Conservation (phyloP, 495 filamentous ascomycete genomes). For the Astrocystis sublimbata region DNA sequence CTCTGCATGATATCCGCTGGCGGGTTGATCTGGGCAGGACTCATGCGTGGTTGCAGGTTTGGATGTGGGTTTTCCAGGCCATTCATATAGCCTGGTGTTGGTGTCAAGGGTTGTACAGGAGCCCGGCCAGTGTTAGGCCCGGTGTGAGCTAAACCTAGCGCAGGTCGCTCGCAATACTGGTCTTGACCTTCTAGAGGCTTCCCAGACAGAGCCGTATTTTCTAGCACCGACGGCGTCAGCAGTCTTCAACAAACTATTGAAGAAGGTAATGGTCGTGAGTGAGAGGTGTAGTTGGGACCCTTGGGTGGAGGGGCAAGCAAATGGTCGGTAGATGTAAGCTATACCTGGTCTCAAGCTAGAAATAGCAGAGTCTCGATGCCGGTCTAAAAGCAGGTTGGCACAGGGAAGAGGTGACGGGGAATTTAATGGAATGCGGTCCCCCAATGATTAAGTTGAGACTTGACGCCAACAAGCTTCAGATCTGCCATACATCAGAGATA, state of each 20-base stretch:
- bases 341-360: too few relatives aligned
- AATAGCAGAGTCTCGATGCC: background rate
- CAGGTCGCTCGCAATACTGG: slow-evolving; percentile 17
- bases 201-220: slow-evolving; percentile 23
- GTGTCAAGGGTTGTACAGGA: slow-evolving; percentile 24
- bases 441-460: slow-evolving; percentile 25
- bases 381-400: slow-evolving; percentile 18
- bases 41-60: slow-evolving; percentile 28
- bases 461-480: slow-evolving; percentile 34
- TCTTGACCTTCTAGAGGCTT: slow-evolving; percentile 20
- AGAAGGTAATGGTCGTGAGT: background rate
- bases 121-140: slow-evolving; percentile 11
- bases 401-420: slow-evolving; percentile 19
- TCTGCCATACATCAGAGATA: slow-evolving; percentile 29
- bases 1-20: slow-evolving; percentile 38
- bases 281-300: background rate
- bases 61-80: slow-evolving; percentile 25
- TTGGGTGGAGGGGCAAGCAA: background rate
- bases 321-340: background rate
- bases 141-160: slow-evolving; percentile 16
- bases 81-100: slow-evolving; percentile 27
- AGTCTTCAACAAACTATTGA: background rate
- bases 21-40: slow-evolving; percentile 21
- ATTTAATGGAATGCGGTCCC: slow-evolving; percentile 33
- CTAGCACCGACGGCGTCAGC: slow-evolving; percentile 14